A percentile compares a stretch with the other conserved stretches of the same genome.
These are phyloP conservation scores for Lodderomyces metapsilosis DNA, from an alignment of 1,139 yeast genomes.

Conservation along the genomic window DNA sequence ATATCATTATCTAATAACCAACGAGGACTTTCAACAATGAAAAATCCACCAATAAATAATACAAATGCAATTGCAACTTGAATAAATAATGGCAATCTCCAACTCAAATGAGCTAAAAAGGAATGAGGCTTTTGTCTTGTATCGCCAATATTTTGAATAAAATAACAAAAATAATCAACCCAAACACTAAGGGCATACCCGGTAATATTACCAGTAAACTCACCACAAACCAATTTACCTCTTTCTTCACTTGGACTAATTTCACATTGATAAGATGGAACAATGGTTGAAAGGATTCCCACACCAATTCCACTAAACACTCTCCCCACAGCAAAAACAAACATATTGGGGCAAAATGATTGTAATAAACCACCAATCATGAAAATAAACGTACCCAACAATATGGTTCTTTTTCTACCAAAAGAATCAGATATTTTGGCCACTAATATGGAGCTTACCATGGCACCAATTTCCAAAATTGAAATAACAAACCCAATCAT, in stretches of 20 bases:
- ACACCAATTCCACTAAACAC: constrained; percentile 54
- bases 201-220: constrained; percentile 52
- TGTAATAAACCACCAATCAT: constrained; percentile 53
- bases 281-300: constrained; percentile 52
- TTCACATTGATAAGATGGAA: constrained; percentile 56
- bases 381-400: constrained; percentile 48
- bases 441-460: constrained; percentile 46
- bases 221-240: constrained; percentile 55
- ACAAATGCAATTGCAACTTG: constrained; percentile 48
- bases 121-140: constrained; percentile 36
- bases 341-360: constrained; percentile 42
- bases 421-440: constrained; percentile 45
- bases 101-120: constrained; percentile 46
- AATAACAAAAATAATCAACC: constrained; percentile 54
- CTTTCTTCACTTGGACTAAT: constrained; percentile 55
- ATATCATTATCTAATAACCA: constrained; percentile 52
- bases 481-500: constrained; percentile 52
- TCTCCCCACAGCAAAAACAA: constrained; percentile 47
- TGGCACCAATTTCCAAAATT: constrained; percentile 53
- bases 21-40: constrained; percentile 56
- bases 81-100: constrained; percentile 52
- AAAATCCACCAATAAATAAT: constrained; percentile 50
- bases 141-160: constrained; percentile 42
- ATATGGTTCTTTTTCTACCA: constrained; percentile 50
- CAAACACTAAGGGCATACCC: constrained; percentile 56